Base-by-base conservation (phyloP, 1,139 yeast genomes). In the Hyphopichia buzzinii region DNA sequence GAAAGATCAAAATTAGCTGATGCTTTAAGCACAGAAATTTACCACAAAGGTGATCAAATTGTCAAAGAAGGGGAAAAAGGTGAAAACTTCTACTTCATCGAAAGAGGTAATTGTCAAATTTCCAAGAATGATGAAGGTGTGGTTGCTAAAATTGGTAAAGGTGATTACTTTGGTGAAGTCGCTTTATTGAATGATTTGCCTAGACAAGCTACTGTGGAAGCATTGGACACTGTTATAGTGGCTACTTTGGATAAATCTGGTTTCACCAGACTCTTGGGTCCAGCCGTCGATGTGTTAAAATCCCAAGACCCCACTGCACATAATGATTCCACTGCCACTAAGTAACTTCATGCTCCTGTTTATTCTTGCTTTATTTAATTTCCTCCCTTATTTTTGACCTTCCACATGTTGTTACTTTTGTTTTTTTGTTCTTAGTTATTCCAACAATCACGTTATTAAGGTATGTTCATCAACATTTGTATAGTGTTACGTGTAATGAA, bases 101-200 rank as follows among this genome's bases (percentile, higher is more conserved):
- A 89, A 62, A 74, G 81, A 49, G 98, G 98, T 43, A 75, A 74
- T 41, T 96, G 96, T 40, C 78, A 80, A 45, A 95, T 92, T 27
- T 59, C 74, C 32, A 79, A 75, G 48, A 65, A 72, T 36, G 59
- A 68, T 34, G 75, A 78, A 37, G 90, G 92, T 17, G 69, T 73
- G 30, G 74, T 90, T 29, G 76, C 74, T 26, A 68, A 69, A 16
- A 71, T 87, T 44, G 63, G 74, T 33, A 83, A 85, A 54, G 97
- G 97, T 46, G 96, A 86, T 55, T 92, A 92, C 63, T 92, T 92
- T 61, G 98, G 98, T 47, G 98, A 92, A 65, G 81, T 92, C 46
- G 97, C 98, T 3, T 72, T 92, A 49, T 72, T 92, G 49, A 86
- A 90, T 51, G 96, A 92, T 54, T 71, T 83, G 43, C 97, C 97